Percentiles rank a stretch among this genome's conserved stretches.
Conservation (phyloP, 2,329 filamentous ascomycete genomes). For the Trichoderma koningiopsis region DNA sequence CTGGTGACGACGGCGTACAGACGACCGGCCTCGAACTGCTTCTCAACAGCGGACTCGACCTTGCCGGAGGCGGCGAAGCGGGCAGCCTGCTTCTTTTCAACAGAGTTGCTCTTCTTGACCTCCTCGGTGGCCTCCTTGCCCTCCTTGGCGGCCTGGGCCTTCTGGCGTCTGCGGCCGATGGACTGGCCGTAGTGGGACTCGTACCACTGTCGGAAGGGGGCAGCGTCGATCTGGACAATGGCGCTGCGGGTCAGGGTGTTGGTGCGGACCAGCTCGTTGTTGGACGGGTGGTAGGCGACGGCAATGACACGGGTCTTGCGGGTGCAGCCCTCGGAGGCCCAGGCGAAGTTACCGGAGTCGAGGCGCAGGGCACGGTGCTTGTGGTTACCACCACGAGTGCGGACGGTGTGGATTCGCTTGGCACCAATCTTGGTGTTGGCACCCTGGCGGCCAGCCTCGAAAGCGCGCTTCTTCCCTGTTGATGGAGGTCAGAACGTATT, state of each 20-base stretch:
- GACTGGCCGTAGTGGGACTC: constrained; percentile 97
- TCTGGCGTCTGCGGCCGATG: constrained; percentile 88
- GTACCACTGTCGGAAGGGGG: constrained; percentile 99
- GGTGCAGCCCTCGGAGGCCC: constrained; percentile 96
- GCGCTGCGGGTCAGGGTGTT: constrained; percentile 99
- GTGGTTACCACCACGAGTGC: constrained; percentile 97
- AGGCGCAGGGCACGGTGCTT: constrained; percentile 99
- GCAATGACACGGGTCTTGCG: constrained; percentile 99
- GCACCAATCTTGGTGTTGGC: constrained; percentile 98
- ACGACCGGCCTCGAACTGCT: constrained; percentile 99
- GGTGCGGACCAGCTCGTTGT: constrained; percentile 99
- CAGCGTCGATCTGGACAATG: constrained; percentile 97
- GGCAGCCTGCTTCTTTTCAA: constrained; percentile 94
- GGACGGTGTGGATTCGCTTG: constrained; percentile 96
- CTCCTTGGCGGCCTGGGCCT: constrained; percentile 65
- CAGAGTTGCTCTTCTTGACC: constrained; percentile 90
- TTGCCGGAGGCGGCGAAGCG: constrained; percentile 84
- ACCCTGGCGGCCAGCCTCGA: constrained; percentile 99
- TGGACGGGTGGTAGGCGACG: constrained; percentile 98
- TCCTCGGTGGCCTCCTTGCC: constrained; percentile 67
- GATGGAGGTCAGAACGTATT: constrained; percentile 76
- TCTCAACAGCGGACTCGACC: constrained; percentile 90
- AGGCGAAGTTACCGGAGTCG: constrained; percentile 98
- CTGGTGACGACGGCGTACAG: constrained; percentile 91
- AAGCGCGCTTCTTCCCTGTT: constrained; percentile 93